Evolutionary conservation across 352 stramenopile genomes (phyloP), one percentile per base, ranked within the genome.

Genomic region (Globisporangium barbulae): DNA sequence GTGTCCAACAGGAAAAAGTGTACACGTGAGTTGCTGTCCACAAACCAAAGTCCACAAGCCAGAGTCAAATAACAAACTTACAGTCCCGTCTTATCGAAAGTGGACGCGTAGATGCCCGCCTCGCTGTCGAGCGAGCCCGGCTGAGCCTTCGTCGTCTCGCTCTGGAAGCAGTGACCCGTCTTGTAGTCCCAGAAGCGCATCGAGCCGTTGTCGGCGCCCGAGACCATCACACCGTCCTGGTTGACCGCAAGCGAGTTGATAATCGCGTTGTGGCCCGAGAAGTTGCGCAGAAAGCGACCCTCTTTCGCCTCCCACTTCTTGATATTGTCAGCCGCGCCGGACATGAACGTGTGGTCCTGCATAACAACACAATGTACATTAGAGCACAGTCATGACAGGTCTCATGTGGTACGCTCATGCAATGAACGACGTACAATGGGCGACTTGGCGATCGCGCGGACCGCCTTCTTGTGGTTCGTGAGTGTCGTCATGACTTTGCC

Each of bases 391-490:
- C 28, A 59, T n/a, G 9, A 41, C 9, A 41, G 35, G 10, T 5
- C 35, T 28, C 8, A 21, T 8, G 53, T 50, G 22, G 15, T 48
- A 21, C 9, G n/a, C 45, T 12, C 17, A 21, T 53, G 6, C 9
- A 58, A 35, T 39, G 33, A 42, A 19, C 33, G 17, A 65, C 60
- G 30, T 87, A 90, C 83, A 22, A 83, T 90, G 15, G 89, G 91
- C 25, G 95, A 95, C 69, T 94, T 91, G 61, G 78, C 81, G 48
- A 99, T 64, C 3, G 96, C 87, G 9, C 98, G 88, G 19, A 99
- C 81, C 21, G 89, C 92, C 74, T 99, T 99, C 85, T 99, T 99
- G 80, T 99, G 98, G 79, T 99, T 98, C n/a, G 98, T 99, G 21
- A 99, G 75, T 12, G 97, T 99, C 25, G 95, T 97, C 85, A 99